These are phyloP conservation scores for Silene noctiflora DNA, from an alignment of 179 eudicot species.

Conservation along the genomic window DNA sequence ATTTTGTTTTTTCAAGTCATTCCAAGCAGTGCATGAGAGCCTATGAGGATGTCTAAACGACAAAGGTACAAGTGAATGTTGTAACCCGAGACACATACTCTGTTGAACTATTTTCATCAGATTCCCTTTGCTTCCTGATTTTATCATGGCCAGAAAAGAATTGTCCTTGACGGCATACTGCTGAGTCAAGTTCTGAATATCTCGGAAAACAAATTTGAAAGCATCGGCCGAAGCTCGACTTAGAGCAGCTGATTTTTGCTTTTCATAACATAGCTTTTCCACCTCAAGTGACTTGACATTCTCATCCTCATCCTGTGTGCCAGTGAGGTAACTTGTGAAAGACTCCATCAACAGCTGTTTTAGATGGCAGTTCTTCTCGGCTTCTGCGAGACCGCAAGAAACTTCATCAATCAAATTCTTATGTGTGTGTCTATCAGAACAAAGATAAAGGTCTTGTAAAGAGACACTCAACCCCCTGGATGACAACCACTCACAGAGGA, in stretches of 20 bases:
- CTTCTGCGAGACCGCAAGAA: constrained; percentile 66
- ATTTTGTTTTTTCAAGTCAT: constrained; percentile 38
- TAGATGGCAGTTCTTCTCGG: constrained; percentile 49
- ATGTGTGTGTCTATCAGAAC: constrained; percentile 47
- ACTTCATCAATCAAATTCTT: constrained; percentile 70
- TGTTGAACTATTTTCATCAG: constrained; percentile 71
- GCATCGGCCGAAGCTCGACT: constrained; percentile 63
- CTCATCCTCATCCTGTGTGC: constrained; percentile 36
- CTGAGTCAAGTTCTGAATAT: constrained; percentile 64
- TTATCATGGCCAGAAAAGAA: constrained; percentile 71
- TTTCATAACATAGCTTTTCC: constrained; percentile 42
- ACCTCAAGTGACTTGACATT: constrained; percentile 27
- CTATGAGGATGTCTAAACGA: constrained; percentile 63
- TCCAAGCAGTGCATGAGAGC: constrained; percentile 80
- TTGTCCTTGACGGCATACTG: constrained; percentile 48
- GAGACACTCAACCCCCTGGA: constrained; percentile 84
- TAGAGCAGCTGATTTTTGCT: constrained; percentile 67
- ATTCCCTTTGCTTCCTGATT: constrained; percentile 90
- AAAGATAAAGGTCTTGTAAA: constrained; percentile 69
- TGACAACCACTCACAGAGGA: constrained; percentile 79
- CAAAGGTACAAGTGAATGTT: constrained; percentile 65
- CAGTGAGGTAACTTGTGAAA: constrained; percentile 44
- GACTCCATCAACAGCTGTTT: constrained; percentile 60
- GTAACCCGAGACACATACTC: constrained; percentile 84
- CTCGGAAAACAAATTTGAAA: constrained; percentile 59